Base-by-base conservation (phyloP, 768 basidiomycete genomes). In the Russula sp. region DNA sequence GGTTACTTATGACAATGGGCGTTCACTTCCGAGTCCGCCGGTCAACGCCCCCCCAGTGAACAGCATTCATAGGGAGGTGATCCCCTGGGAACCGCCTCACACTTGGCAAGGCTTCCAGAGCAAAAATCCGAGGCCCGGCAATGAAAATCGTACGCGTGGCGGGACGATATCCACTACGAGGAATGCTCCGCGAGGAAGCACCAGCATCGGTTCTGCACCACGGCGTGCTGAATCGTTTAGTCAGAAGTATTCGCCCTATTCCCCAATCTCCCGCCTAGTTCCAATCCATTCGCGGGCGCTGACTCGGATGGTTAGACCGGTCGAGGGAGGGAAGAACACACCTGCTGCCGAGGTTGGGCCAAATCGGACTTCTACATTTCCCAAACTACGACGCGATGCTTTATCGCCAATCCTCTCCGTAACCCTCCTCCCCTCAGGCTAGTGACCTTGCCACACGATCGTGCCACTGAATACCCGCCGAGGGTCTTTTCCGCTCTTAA, bases 251-350 rank as follows among this genome's bases (percentile, higher is more conserved):
- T 60, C 55, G 14, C 16, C n/a, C 16, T 34, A 60, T 36, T 54
- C 54, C 40, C 38, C 48, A n/a, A 42, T 36, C 26, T 26, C 64
- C 3, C 64, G 49, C 3, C 64, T 40, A 14, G 30, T n/a, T 52
- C 57, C 55, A n/a, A 36, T 48, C 24, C 10, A 57, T 51, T 61
- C 64, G 20, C 49, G 10, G 22, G 38, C 36, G 4, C 5, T 13
- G 36, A n/a, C n/a, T n/a, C n/a, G n/a, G n/a, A 36, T 13, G 36
- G 13, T 14, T 13, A 13, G 36, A 36, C 36, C 13, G 4, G 36
- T 13, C 36, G 11, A 36, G n/a, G 59, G 30, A 46, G 34, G 30
- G 14, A 18, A 18, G 18, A 57, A 30, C 8, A 8, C 14, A 20
- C 11, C 49, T 14, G 24, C 8, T 18, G 22, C 46, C 24, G 14